Evolutionary conservation across 2,329 filamentous ascomycete species (phyloP).

Genomic region (Xylaria sp.): DNA sequence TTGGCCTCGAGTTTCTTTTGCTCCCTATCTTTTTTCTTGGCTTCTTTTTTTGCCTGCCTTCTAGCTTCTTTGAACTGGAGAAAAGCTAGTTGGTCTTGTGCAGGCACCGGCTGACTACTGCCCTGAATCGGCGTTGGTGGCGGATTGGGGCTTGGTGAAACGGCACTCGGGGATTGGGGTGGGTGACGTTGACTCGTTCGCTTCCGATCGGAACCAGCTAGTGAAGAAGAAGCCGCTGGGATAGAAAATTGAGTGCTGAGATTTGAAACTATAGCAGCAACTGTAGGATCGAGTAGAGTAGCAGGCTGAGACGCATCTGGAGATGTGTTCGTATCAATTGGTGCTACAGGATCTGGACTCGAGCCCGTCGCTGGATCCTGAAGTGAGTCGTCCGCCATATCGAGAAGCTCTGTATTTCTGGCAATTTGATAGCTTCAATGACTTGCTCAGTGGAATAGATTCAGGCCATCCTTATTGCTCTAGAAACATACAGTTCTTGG

Average conservation of each 20-base stretch:
- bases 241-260: not conserved
- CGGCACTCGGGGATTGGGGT: not conserved
- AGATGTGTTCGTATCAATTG: not conserved
- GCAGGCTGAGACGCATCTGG: not conserved
- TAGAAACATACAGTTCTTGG: not conserved
- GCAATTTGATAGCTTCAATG: not conserved
- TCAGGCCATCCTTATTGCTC: not conserved
- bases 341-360: not conserved
- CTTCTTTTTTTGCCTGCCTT: not conserved
- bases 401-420: not conserved
- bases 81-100: not conserved
- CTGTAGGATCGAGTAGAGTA: not conserved
- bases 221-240: no score
- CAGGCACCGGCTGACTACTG: not conserved
- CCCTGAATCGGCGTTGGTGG: not conserved
- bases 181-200: not conserved
- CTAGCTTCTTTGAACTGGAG: not conserved
- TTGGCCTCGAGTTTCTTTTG: slow-evolving; percentile 17
- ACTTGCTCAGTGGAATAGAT: not conserved
- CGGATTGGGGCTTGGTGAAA: not conserved
- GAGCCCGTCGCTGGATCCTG: not conserved
- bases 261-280: not conserved
- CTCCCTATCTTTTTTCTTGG: not conserved
- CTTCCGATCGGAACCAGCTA: not conserved
- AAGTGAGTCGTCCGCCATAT: not conserved